Evolutionary conservation across 2,329 filamentous ascomycete species (phyloP).

Genomic region (Aotearoamyces nothofagi): DNA sequence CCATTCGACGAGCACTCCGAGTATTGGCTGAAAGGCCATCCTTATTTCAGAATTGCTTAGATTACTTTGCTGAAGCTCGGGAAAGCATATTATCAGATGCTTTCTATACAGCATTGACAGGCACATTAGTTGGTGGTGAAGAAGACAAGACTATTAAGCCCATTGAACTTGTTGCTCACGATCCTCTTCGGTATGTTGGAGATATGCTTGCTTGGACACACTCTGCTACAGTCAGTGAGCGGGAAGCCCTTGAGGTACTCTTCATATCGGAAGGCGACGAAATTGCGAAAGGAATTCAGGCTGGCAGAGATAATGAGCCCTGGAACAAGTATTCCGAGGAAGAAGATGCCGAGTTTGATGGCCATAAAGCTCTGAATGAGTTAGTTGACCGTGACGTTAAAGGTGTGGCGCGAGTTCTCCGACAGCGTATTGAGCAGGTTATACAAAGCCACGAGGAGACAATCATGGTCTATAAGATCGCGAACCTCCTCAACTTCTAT

Average conservation of each 20-base stretch:
- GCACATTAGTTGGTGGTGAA: constrained; percentile 40
- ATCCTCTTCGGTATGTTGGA: constrained; percentile 79
- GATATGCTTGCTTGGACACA: constrained; percentile 98
- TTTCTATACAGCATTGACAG: constrained; percentile 79
- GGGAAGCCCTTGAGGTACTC: constrained; percentile 78
- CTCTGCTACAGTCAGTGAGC: constrained; percentile 83
- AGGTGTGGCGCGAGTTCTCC: constrained; percentile 69
- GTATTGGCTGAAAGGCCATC: constrained; percentile 81
- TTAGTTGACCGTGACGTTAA: constrained; percentile 76
- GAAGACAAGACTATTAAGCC: constrained; percentile 59
- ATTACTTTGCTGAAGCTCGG: constrained; percentile 82
- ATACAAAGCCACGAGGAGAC: constrained; percentile 87
- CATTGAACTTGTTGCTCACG: constrained; percentile 87
- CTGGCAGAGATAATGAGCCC: constrained; percentile 66
- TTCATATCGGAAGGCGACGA: constrained; percentile 87
- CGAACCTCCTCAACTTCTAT: constrained; percentile 84
- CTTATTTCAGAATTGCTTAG: constrained; percentile 83
- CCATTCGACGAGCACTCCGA: constrained; percentile 69
- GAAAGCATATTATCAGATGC: constrained; percentile 77
- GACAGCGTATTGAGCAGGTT: constrained; percentile 79
- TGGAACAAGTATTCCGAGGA: constrained; percentile 57
- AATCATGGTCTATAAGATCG: constrained; percentile 76
- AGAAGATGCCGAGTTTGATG: constrained; percentile 53
- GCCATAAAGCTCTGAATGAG: constrained; percentile 65
- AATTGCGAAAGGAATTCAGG: constrained; percentile 67